Conservation (phyloP, 225 moss, liverwort and hornwort species). For the Neckera pumila region DNA sequence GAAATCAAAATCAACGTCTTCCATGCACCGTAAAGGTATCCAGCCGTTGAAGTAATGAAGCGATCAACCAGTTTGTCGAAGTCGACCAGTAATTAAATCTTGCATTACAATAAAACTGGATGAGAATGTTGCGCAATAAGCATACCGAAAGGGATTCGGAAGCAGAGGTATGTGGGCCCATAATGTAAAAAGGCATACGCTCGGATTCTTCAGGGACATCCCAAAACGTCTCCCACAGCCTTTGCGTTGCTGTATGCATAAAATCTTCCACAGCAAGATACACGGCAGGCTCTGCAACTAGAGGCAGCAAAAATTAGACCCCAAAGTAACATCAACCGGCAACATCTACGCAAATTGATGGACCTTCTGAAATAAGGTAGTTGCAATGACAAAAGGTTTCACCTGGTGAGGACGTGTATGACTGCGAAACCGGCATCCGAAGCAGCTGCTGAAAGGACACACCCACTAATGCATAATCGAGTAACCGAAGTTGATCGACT, state of each 20-base stretch:
- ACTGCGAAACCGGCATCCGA: conserved; percentile 68
- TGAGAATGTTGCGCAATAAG: not conserved
- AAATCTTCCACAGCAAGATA: conserved; percentile 91
- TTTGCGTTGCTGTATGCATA: conserved; percentile 71
- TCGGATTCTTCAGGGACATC: conserved; percentile 39
- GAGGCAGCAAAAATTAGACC: not conserved
- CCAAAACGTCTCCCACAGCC: conserved; percentile 94
- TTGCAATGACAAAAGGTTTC: not conserved
- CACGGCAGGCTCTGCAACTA: conserved; percentile 55
- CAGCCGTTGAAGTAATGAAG: not conserved
- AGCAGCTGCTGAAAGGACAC: conserved; percentile 88
- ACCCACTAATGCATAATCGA: conserved; percentile 89
- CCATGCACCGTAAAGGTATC: not conserved
- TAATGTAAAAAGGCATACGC: conserved; percentile 83
- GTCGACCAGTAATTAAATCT: not conserved
- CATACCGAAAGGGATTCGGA: conserved; percentile 66
- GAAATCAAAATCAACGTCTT: not conserved
- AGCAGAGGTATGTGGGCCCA: conserved; percentile 65
- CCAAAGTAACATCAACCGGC: not conserved
- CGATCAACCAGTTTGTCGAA: not conserved
- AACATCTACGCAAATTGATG: not conserved
- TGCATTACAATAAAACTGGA: not conserved
- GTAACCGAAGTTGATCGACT: conserved; percentile 72
- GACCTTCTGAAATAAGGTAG: not conserved
- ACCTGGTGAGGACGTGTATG: conserved; percentile 35